phyloP scores from a whole-genome alignment of 768 basidiomycete genomes.

The Boletus speciosus region DNA sequence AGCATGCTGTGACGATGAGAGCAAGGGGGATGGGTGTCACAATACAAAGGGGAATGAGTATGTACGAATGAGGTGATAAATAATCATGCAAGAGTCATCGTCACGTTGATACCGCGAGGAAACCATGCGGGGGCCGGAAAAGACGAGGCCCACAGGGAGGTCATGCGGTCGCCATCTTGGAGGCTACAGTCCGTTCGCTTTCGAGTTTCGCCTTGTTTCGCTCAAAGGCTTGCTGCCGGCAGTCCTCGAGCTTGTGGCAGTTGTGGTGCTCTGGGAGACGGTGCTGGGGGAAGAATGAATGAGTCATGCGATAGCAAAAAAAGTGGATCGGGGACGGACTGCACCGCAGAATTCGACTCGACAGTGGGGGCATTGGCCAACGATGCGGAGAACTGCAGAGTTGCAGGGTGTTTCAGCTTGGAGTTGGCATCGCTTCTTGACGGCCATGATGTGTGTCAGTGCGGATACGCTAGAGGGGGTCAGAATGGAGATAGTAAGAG shows the following conservation, averaged over 20 bases:
- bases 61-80: conserved; percentile 27
- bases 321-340: conserved; percentile 41
- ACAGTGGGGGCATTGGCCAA: conserved; percentile 83
- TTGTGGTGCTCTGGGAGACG: conserved; percentile 86
- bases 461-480: background rate
- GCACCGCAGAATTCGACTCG: conserved; percentile 70
- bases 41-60: conserved; percentile 8
- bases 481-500: background rate
- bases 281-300: conserved; percentile 48
- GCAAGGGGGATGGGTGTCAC: conserved; percentile 2
- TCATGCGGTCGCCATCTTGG: conserved; percentile 83
- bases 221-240: conserved; percentile 84
- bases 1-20: conserved; percentile 3
- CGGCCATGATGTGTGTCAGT: conserved; percentile 51
- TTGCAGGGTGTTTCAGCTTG: conserved; percentile 54
- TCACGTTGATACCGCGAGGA: conserved; percentile 20
- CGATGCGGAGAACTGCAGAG: conserved; percentile 76
- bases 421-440: conserved; percentile 87
- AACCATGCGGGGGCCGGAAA: conserved; percentile 2
- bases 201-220: conserved; percentile 85
- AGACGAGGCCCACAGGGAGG: conserved; percentile 10
- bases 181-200: conserved; percentile 80
- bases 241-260: conserved; percentile 80
- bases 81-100: conserved; percentile 22
- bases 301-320: conserved; percentile 4